Conservation (phyloP, 768 basidiomycete species). For the Jaapia argillacea region DNA sequence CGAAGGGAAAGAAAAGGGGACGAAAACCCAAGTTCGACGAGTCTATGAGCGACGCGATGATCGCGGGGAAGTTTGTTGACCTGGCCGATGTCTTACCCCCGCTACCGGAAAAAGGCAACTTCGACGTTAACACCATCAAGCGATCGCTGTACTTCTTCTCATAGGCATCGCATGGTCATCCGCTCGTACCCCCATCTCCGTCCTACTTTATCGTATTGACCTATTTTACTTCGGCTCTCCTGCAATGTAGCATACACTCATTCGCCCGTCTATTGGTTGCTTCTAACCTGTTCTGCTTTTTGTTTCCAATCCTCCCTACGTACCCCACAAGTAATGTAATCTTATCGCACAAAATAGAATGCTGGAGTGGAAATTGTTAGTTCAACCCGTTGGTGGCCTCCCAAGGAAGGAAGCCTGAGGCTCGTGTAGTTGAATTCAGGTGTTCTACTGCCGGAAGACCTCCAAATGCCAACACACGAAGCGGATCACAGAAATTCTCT, state of each 20-base stretch:
- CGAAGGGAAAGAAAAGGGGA: slow-evolving; percentile 15
- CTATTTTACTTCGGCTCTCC: not conserved
- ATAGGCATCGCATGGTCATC: not conserved
- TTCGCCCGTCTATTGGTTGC: too few species aligned
- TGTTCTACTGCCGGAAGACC: too few species aligned
- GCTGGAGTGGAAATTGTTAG: too few species aligned
- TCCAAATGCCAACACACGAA: too few species aligned
- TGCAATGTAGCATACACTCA: not conserved
- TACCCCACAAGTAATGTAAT: too few species aligned
- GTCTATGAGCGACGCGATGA: slow-evolving; percentile 5
- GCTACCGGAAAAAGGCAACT: slow-evolving; percentile 75
- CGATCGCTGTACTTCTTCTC: slow-evolving; percentile 92
- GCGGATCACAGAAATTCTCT: too few species aligned
- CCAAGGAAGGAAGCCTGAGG: too few species aligned
- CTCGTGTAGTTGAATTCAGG: too few species aligned
- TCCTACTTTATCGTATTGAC: not conserved
- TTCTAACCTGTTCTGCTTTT: too few species aligned
- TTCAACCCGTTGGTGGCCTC: too few species aligned
- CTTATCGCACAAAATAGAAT: too few species aligned
- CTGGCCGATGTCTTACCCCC: slow-evolving; percentile 71
- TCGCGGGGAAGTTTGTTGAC: slow-evolving; percentile 55
- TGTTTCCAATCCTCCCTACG: too few species aligned
- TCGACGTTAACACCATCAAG: slow-evolving; percentile 77
- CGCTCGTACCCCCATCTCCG: not conserved
- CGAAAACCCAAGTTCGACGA: slow-evolving; percentile 5